A percentile compares a stretch with the other conserved stretches of the same genome.
Conservation (phyloP, 2,329 filamentous ascomycete species). For the Venturia pyrina region DNA sequence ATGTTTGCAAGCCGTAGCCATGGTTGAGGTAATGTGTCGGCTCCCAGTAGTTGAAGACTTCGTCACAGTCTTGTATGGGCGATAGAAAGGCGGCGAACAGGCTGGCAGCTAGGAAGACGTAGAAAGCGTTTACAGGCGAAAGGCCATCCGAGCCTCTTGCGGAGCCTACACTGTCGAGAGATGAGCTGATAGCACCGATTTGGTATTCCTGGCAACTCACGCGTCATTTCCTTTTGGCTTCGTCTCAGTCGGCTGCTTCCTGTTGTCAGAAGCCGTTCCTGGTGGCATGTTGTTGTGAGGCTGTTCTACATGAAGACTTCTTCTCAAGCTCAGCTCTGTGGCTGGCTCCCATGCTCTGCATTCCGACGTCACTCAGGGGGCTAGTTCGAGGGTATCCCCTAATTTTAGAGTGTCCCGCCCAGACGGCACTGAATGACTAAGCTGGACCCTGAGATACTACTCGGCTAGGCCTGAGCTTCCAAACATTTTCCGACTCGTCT, state of each 20-base stretch:
- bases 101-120: constrained; percentile 65
- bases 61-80: constrained; percentile 95
- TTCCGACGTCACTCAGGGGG: no score
- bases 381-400: no score
- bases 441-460: not conserved
- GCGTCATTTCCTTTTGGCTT: not conserved
- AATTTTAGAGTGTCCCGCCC: no score
- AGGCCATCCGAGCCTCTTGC: constrained; percentile 25
- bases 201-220: not conserved
- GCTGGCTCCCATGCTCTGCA: no score
- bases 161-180: not conserved
- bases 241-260: not conserved
- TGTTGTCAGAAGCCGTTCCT: not conserved
- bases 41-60: constrained; percentile 99
- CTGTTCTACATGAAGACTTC: not conserved
- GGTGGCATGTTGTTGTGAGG: not conserved
- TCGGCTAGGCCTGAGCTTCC: not conserved
- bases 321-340: not conserved
- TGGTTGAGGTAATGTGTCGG: constrained; percentile 89
- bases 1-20: constrained; percentile 89
- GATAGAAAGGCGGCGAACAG: constrained; percentile 68
- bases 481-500: no score
- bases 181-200: not conserved
- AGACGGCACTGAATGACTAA: not conserved
- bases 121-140: constrained; percentile 68